These are phyloP conservation scores for Penicillium salamii DNA, from an alignment of 495 filamentous ascomycete genomes.

Conservation along the genomic window DNA sequence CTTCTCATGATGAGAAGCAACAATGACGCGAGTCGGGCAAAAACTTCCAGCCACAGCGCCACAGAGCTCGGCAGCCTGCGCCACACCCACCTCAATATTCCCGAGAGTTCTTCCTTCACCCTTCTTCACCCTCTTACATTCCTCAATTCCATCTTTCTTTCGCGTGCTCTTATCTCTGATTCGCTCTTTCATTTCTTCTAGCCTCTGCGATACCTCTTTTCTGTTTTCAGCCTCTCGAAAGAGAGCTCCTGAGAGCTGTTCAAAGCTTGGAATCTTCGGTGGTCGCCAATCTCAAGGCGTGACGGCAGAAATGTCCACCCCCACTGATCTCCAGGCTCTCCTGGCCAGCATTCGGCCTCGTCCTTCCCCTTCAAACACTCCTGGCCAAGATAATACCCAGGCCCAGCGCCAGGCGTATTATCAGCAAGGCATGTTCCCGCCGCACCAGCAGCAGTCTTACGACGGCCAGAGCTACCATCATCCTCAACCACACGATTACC, in stretches of 20 bases:
- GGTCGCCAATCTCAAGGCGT: conserved; percentile 31
- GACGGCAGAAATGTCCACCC: conserved; percentile 52
- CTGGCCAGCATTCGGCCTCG: conserved; percentile 46
- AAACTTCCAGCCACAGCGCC: conserved; percentile 16
- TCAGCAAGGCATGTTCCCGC: conserved; percentile 32
- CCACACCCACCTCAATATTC: conserved; percentile 10
- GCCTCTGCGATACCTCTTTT: conserved; percentile 24
- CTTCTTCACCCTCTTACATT: conserved; percentile 16
- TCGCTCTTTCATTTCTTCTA: conserved; percentile 1
- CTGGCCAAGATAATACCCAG: conserved; percentile 34
- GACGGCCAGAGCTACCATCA: conserved; percentile 38
- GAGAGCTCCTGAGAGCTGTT: conserved; percentile 31
- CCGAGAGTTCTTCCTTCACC: conserved; percentile 18
- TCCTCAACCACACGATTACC: conserved; percentile 38
- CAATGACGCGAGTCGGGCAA: conserved; percentile 7
- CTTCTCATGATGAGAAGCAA: background rate
- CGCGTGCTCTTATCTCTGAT: background rate
- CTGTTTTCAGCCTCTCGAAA: conserved; percentile 33
- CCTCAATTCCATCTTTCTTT: conserved; percentile 21
- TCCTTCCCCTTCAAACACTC: conserved; percentile 35
- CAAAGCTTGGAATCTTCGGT: conserved; percentile 28
- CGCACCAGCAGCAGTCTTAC: conserved; percentile 35
- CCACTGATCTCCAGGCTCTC: conserved; percentile 49
- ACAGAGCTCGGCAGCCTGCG: conserved; percentile 4
- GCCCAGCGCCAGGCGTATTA: conserved; percentile 33